A percentile compares a stretch with the other conserved stretches of the same genome.
These are phyloP conservation scores for Chaetothyriales sp. DNA, from an alignment of 2,329 filamentous ascomycete species.

Conservation along the genomic window DNA sequence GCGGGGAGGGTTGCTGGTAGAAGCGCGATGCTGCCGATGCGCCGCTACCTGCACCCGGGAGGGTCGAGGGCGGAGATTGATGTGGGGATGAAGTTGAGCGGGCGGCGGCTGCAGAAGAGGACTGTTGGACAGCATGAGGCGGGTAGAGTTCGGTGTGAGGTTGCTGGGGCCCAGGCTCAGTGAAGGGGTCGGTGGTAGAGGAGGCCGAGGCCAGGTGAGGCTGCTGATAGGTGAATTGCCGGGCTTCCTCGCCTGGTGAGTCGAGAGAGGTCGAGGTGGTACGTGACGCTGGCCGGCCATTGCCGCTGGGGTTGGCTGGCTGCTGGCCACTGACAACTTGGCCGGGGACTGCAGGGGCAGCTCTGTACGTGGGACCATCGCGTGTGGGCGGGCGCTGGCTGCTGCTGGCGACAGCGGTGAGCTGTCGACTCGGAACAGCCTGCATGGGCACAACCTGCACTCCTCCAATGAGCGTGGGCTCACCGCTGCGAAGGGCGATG, in stretches of 20 bases:
- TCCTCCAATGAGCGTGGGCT: conserved; percentile 77
- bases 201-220: conserved; percentile 36
- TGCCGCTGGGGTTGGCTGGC: conserved; percentile 2
- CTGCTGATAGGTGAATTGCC: conserved; percentile 35
- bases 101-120: conserved; percentile 19
- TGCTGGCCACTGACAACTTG: conserved; percentile 3
- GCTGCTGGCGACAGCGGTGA: conserved; percentile 23
- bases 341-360: conserved; percentile 17
- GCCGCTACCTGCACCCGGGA: neutral
- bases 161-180: conserved; percentile 26
- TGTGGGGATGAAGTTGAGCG: no score
- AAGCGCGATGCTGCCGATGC: conserved; percentile 20
- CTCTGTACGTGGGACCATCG: conserved; percentile 23
- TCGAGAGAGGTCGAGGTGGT: conserved; percentile 16
- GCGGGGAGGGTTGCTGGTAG: conserved; percentile 25
- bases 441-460: conserved; percentile 93
- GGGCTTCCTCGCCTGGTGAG: conserved; percentile 25
- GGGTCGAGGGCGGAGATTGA: no score
- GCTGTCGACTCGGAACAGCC: conserved; percentile 43
- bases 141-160: conserved; percentile 21
- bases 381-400: conserved; percentile 27
- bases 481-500: conserved; percentile 67
- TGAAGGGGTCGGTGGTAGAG: conserved; percentile 45
- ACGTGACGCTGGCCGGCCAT: conserved; percentile 8
- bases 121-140: conserved; percentile 20